Evolutionary conservation across 2,329 filamentous ascomycete genomes (phyloP).

Genomic region (Penicillium crustosum): DNA sequence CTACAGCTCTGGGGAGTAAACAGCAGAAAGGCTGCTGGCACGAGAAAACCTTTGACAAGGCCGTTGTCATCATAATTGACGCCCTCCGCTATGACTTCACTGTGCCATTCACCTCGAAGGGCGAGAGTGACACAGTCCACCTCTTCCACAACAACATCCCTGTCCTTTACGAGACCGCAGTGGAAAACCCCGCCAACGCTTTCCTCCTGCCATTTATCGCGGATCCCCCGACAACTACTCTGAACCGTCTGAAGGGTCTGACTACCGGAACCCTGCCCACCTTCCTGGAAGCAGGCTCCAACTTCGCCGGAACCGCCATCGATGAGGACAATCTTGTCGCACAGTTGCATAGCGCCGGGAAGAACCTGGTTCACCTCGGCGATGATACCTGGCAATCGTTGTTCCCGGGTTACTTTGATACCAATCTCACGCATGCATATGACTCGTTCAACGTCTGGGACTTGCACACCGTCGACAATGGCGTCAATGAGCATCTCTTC

Average conservation of each 20-base stretch:
- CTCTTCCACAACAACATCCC: constrained; percentile 87
- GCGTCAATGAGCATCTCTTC: constrained; percentile 80
- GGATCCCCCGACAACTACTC: constrained; percentile 88
- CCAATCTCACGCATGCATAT: constrained; percentile 81
- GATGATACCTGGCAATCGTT: constrained; percentile 96
- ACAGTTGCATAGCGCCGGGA: constrained; percentile 63
- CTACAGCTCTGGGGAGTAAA: constrained; percentile 20
- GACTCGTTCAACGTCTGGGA: constrained; percentile 99
- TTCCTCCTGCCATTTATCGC: constrained; percentile 94
- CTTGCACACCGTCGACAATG: constrained; percentile 92
- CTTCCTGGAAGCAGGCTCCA: constrained; percentile 90
- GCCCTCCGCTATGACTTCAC: constrained; percentile 97
- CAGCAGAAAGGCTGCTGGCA: constrained; percentile 83
- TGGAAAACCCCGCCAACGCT: constrained; percentile 72
- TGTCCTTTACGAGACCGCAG: constrained; percentile 79
- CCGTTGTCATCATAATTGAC: constrained; percentile 86
- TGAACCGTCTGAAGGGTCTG: constrained; percentile 88
- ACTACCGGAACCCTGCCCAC: constrained; percentile 94
- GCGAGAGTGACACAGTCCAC: constrained; percentile 49
- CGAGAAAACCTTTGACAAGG: constrained; percentile 87
- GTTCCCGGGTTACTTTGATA: constrained; percentile 90
- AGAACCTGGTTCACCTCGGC: constrained; percentile 88
- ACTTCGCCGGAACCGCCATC: constrained; percentile 91
- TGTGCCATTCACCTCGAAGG: constrained; percentile 64
- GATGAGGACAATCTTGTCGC: constrained; percentile 82